Evolutionary conservation across 2,329 filamentous ascomycete genomes (phyloP), one percentile per base, ranked within the genome.

Genomic region (Claviceps sp.): DNA sequence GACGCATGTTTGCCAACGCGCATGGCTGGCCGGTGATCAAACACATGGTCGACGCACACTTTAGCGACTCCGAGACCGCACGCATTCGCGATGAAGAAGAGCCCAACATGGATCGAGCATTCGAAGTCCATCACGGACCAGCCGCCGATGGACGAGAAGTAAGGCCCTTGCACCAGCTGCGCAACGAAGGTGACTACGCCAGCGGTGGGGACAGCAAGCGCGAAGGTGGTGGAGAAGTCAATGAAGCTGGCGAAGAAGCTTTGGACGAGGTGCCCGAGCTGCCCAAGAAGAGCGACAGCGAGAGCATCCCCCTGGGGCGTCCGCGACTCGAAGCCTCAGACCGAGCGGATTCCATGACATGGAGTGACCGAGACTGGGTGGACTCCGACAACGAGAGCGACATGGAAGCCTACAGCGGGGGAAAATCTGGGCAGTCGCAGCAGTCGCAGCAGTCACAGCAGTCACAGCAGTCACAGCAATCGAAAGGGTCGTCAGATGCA

Each of bases 1-100:
- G 93, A 16, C 84, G 93, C 52, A 95, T 89, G 84, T 98, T 98
- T 65, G 85, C 89, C 52, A 98, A 98, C 62, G 93, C 93, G 0
- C 95, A 95, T 61, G 93, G 93, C 2, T 98, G 93, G 93, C 93
- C 93, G 0, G 93, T 98, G 1, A 74, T 97, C 48, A 90, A 96
- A 68, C 93, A 98, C 68, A 71, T 97, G 20, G 91, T 93, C 50
- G 90, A 97, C 61, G 89, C 88, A 0, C 93, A 98, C 69, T 98
- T 98, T 64, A 86, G 82, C 51, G 86, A 94, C 62, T 82, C 81
- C 1, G 66, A 63, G 8, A 58, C 62, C 8, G 83, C 86, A 0
- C 74, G 76, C 16, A 82, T 78, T 1, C 74, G 80, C 1, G 86
- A 90, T 60, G 80, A 85, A 48, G 68, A 84, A 37, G 84, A 88